Conservation (phyloP, 495 filamentous ascomycete species). For the Neurospora intermedia region DNA sequence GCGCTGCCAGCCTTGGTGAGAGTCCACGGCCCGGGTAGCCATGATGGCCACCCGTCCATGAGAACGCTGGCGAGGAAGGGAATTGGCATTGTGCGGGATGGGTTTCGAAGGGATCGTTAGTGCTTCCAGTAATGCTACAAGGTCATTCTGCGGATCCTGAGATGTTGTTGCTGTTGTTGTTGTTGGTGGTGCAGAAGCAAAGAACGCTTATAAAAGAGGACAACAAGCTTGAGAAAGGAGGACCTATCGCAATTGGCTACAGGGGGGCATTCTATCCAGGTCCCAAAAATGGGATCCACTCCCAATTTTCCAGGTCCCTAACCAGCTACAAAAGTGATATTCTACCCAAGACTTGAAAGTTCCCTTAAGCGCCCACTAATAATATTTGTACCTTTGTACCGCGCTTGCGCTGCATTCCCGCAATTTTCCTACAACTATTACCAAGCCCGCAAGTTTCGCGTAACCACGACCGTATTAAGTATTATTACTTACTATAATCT, state of each 20-base stretch:
- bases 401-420: no score
- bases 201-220: not conserved
- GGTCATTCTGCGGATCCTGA: not conserved
- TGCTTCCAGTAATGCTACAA: not conserved
- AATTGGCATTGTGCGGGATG: constrained; percentile 57
- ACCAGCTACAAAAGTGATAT: no score
- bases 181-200: not conserved
- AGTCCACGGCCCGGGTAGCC: constrained; percentile 53
- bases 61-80: constrained; percentile 53
- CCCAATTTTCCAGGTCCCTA: no score
- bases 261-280: no score
- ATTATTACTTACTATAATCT: no score
- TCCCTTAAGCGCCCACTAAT: no score
- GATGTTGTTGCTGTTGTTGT: not conserved
- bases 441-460: no score
- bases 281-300: no score
- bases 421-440: no score
- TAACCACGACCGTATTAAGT: no score
- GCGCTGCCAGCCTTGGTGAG: constrained; percentile 50
- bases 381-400: no score
- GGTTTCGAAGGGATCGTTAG: not conserved
- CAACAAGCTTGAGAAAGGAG: not conserved
- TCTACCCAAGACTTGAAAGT: no score
- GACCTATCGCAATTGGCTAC: not conserved
- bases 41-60: constrained; percentile 49